Evolutionary conservation across 2,329 filamentous ascomycete species (phyloP).

Genomic region (Diaporthe caulivora): DNA sequence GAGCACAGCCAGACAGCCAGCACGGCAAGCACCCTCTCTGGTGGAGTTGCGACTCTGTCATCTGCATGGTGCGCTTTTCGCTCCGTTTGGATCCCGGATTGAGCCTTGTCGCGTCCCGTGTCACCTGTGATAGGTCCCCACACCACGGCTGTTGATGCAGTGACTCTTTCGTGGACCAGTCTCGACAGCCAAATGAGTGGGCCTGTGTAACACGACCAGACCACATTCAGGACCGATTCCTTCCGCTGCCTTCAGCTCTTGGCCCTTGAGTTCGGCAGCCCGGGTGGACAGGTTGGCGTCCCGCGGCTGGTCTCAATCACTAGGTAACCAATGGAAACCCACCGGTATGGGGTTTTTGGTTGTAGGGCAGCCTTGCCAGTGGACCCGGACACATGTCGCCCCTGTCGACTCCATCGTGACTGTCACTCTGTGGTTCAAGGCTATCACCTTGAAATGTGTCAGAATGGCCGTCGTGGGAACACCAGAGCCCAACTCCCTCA

Average conservation of each 20-base stretch:
- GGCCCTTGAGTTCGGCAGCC: neutral
- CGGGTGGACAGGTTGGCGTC: neutral
- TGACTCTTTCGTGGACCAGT: neutral
- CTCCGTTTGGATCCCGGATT: neutral
- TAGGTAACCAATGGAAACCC: neutral
- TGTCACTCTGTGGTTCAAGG: neutral
- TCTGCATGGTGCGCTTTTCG: neutral
- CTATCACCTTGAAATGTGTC: neutral
- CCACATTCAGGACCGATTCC: neutral
- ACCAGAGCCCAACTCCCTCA: neutral
- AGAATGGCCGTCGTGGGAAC: neutral
- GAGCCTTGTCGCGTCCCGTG: no score
- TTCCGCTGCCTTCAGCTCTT: neutral
- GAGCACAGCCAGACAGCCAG: neutral
- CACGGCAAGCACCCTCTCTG: neutral
- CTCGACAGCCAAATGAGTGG: neutral
- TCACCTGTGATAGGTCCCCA: neutral
- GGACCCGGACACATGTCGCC: neutral
- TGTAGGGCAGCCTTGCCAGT: slow-evolving; percentile 1
- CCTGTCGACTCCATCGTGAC: neutral
- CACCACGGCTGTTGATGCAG: neutral
- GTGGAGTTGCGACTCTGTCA: neutral
- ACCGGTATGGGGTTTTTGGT: slow-evolving; percentile 7
- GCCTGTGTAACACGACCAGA: neutral
- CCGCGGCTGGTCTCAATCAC: neutral